Base-by-base conservation (phyloP, 2,329 filamentous ascomycete genomes). In the Sclerotinia subarctica region DNA sequence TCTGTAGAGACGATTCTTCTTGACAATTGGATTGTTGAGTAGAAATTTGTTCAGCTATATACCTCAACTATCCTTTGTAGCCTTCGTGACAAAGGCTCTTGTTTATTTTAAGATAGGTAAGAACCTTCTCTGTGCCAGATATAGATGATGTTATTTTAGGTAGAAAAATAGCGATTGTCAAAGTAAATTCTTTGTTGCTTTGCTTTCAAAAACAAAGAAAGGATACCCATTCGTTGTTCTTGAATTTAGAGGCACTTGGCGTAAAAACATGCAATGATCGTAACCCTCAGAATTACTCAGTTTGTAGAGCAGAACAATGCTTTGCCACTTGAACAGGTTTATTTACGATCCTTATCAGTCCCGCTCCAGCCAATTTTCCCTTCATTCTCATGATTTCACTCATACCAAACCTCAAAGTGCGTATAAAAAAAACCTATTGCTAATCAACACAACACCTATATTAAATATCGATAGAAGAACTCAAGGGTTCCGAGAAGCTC, bases 1-100 rank as follows among this genome's bases (percentile, higher is more conserved):
- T 11, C 26, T 51, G 49, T 64, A 54, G 6, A 59, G 24, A 54
- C 19, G 24, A 42, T 53, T 54, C 24, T 64, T 64, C 11, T n/a
- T 64, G 24, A 64, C 49, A 64, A 44, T 42, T 42, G 35, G 24
- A 54, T 64, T 64, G 62, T 64, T 64, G 47, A 21, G 11, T 46
- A 24, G 19, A 19, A 42, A 11, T 1, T 21, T 44, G 11, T 42
- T 44, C 7, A n/a, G 19, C 26, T 64, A 29, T 64, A 64, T 64
- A 64, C 24, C 10, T 42, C 5, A 29, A 10, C 6, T 29, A 5
- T 64, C 6, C 49, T 64, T 64, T 64, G 49, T 56, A 3, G n/a
- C 8, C 4, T 29, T 7, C 5, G 15, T 0, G 2, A 64, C 7
- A 64, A 64, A 56, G 46, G 5, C 5, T 1, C 15, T 21, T 4